Percentiles rank a stretch among this genome's conserved stretches.
phyloP scores from a whole-genome alignment of 2,329 filamentous ascomycete genomes.

The Aureobasidium sp. region DNA sequence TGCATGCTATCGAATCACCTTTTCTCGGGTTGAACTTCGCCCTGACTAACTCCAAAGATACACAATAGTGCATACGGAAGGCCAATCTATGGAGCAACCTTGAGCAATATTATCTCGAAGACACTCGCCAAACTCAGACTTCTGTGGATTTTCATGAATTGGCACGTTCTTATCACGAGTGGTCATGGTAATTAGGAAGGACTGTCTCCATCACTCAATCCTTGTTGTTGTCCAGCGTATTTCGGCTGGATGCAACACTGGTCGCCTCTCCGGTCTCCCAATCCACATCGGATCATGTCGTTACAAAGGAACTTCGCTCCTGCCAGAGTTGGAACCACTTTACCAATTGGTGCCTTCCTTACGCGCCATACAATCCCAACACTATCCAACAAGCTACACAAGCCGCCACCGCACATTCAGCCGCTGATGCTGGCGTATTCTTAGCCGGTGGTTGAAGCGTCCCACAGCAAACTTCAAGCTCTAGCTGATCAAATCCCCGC shows the following conservation, averaged over 20 bases:
- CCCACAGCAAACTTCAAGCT: neutral
- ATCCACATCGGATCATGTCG: neutral
- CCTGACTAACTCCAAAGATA: too few species aligned
- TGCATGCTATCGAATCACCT: too few species aligned
- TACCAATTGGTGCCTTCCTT: neutral
- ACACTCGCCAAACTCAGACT: too few species aligned
- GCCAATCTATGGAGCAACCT: too few species aligned
- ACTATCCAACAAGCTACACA: constrained; percentile 3
- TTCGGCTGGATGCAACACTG: neutral
- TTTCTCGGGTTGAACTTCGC: too few species aligned
- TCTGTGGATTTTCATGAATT: too few species aligned
- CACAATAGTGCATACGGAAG: too few species aligned
- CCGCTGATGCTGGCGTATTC: constrained; percentile 9
- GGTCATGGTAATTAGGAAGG: too few species aligned
- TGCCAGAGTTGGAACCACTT: constrained; percentile 8
- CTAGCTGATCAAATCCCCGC: constrained; percentile 4
- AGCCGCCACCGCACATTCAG: constrained; percentile 10
- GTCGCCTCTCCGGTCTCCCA: constrained; percentile 1
- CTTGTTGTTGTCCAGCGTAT: neutral
- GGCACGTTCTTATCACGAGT: too few species aligned
- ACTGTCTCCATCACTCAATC: constrained; percentile 4
- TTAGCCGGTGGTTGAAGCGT: constrained; percentile 5
- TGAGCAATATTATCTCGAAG: too few species aligned
- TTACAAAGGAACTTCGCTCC: constrained; percentile 1
- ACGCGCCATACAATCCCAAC: constrained; percentile 8